Evolutionary conservation across 1,284 basidiomycete genomes (phyloP), one percentile per base, ranked within the genome.

Genomic region (Ganoderma sp.): DNA sequence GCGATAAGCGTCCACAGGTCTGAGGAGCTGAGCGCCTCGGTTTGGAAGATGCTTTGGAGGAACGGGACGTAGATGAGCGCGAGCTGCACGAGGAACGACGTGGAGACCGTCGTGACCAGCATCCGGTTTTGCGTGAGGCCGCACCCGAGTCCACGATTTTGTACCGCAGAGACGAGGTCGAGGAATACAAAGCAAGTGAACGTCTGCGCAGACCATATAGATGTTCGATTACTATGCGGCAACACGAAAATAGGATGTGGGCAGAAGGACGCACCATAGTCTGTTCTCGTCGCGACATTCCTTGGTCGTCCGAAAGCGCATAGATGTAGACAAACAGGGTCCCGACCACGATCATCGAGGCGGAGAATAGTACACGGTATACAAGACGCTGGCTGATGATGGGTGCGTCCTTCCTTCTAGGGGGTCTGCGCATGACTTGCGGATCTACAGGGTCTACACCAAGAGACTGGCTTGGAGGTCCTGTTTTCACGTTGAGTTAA

Each of bases 131-230:
- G 88, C 67, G 87, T 83, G 32, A 96, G 77, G 10, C 88, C 88
- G 73, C 93, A 95, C 25, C 90, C 90, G 9, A 98, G 85, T 9
- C 96, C 96, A 58, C 97, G 92, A 79, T 96, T 98, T 79, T 99
- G 97, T 22, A 98, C 80, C 0, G 97, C 97, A 28, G 95, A 97
- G 1, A 96, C 93, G 50, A 99, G 88, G 81, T 99, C 97, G 68
- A 99, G 90, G 84, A 99, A 94, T 67, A 99, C 97, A 80, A 99
- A 99, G 77, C 90, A 93, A 19, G 96, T 95, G 79, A 99, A 99
- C 4, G 97, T 99, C 96, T 97, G 75, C 10, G 12, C n/a, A 52
- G 48, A 25, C 12, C 10, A 58, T 8, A 43, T 15, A 58, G 60
- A 50, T 45, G 6, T 50, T 64, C 39, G 43, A 60, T 17, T 17